Percentiles rank a stretch among this genome's conserved stretches.
Conservation (phyloP, 2,329 filamentous ascomycete genomes). For the Trichoderma polysporum region DNA sequence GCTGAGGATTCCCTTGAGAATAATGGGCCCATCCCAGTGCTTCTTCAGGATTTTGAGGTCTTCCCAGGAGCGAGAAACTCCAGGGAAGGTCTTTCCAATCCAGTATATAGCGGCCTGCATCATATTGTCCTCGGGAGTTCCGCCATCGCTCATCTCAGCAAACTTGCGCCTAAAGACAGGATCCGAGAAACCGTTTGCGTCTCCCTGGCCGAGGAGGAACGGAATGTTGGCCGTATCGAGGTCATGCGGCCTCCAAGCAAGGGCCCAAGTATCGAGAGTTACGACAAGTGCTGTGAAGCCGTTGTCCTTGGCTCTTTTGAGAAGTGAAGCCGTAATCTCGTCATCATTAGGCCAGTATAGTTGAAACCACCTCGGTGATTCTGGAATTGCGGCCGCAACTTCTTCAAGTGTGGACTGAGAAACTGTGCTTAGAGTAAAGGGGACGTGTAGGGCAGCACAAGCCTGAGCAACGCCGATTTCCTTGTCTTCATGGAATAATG, state of each 20-base stretch:
- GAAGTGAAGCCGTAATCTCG: slow-evolving; percentile 62
- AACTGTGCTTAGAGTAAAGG: slow-evolving; percentile 68
- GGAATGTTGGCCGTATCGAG: slow-evolving; percentile 62
- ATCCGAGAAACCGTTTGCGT: slow-evolving; percentile 64
- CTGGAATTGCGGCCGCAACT: slow-evolving; percentile 57
- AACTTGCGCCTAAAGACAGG: slow-evolving; percentile 55
- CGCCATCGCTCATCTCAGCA: slow-evolving; percentile 41
- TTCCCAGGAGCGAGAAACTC: slow-evolving; percentile 54
- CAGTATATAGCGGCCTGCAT: slow-evolving; percentile 53
- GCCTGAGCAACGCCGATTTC: slow-evolving; percentile 65
- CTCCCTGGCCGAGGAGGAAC: slow-evolving; percentile 59
- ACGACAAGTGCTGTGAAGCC: slow-evolving; percentile 68
- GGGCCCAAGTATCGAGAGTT: slow-evolving; percentile 68
- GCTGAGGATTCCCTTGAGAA: slow-evolving; percentile 43
- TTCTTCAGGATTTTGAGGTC: slow-evolving; percentile 58
- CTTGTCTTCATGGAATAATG: slow-evolving; percentile 63
- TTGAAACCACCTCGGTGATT: slow-evolving; percentile 67
- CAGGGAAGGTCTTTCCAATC: slow-evolving; percentile 52
- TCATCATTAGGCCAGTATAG: slow-evolving; percentile 71
- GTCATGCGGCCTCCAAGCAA: slow-evolving; percentile 68
- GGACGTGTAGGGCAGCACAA: slow-evolving; percentile 59
- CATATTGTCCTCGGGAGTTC: slow-evolving; percentile 48
- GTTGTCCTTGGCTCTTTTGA: slow-evolving; percentile 58
- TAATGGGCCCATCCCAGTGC: slow-evolving; percentile 57
- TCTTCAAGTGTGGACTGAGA: slow-evolving; percentile 64